phyloP scores from a whole-genome alignment of 1,139 yeast genomes.

The Geotrichum siamense region DNA sequence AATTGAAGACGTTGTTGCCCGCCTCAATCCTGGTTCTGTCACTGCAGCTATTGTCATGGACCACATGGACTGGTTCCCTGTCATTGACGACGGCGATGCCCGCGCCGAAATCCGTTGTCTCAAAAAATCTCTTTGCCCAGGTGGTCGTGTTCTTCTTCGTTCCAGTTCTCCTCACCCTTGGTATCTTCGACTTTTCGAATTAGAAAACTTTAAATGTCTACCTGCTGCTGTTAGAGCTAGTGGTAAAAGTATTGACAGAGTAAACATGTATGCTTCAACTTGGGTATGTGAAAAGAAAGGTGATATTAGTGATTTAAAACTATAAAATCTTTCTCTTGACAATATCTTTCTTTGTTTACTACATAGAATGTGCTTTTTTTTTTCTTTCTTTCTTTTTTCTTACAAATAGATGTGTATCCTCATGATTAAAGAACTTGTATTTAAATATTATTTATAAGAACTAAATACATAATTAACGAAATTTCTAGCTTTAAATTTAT shows the following conservation, averaged over 20 bases:
- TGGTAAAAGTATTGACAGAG: slow-evolving; percentile 65
- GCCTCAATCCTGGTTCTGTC: slow-evolving; percentile 54
- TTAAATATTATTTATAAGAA: too few species aligned
- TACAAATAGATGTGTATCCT: too few species aligned
- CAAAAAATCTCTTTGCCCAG: slow-evolving; percentile 52
- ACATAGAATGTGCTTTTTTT: too few species aligned
- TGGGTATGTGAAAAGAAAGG: slow-evolving; percentile 64
- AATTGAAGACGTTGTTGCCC: slow-evolving; percentile 63
- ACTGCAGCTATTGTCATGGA: slow-evolving; percentile 82
- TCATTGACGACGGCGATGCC: slow-evolving; percentile 40
- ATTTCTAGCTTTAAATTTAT: too few species aligned
- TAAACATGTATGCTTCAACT: slow-evolving; percentile 82
- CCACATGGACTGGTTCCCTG: slow-evolving; percentile 78
- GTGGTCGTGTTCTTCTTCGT: slow-evolving; percentile 71
- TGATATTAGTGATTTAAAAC: slow-evolving; percentile 8
- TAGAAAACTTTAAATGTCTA: slow-evolving; percentile 56
- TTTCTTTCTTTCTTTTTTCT: too few species aligned
- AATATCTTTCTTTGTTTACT: too few species aligned
- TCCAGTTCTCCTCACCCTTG: slow-evolving; percentile 70
- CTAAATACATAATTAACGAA: too few species aligned
- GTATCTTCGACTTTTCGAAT: slow-evolving; percentile 65
- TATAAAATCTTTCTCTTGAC: too few species aligned
- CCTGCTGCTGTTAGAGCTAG: slow-evolving; percentile 61
- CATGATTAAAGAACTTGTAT: too few species aligned
- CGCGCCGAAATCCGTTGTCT: slow-evolving; percentile 59